Evolutionary conservation across 441 rosid genomes (phyloP).

Genomic region (Pelargonium myrrhifolium): DNA sequence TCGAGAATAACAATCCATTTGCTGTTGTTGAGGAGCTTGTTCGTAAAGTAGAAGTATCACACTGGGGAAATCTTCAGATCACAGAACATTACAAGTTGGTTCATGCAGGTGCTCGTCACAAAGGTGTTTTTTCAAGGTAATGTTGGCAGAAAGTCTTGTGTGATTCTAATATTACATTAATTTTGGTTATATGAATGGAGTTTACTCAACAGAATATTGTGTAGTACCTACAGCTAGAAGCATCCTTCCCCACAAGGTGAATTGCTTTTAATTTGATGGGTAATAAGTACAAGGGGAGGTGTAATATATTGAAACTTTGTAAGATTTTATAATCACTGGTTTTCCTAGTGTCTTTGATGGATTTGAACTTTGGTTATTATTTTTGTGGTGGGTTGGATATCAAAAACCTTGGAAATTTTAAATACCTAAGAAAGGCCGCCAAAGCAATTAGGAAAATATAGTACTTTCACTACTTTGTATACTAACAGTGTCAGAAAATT

Average conservation of each 20-base stretch:
- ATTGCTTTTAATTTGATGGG: neutral
- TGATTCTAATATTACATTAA: neutral
- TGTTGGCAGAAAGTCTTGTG: conserved; percentile 10
- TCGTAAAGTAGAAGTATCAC: conserved; percentile 91
- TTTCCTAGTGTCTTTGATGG: conserved; percentile 4
- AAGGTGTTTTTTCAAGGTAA: conserved; percentile 92
- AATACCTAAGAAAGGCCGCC: neutral
- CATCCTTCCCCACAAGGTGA: neutral
- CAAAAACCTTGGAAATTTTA: neutral
- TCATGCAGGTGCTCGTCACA: conserved; percentile 93
- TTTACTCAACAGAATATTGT: neutral
- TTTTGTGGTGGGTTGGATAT: neutral
- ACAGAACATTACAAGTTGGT: conserved; percentile 81
- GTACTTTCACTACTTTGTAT: neutral
- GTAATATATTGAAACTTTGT: neutral
- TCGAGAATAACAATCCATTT: conserved; percentile 91
- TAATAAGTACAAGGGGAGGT: neutral
- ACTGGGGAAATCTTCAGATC: conserved; percentile 94
- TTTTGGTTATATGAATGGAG: neutral
- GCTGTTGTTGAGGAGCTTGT: conserved; percentile 98
- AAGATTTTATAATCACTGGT: neutral
- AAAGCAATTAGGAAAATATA: neutral
- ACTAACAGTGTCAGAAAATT: neutral
- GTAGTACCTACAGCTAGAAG: neutral
- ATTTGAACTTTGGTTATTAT: neutral